phyloP scores from a whole-genome alignment of 1,139 yeast species.

The Kurtzmaniella natalensis region DNA sequence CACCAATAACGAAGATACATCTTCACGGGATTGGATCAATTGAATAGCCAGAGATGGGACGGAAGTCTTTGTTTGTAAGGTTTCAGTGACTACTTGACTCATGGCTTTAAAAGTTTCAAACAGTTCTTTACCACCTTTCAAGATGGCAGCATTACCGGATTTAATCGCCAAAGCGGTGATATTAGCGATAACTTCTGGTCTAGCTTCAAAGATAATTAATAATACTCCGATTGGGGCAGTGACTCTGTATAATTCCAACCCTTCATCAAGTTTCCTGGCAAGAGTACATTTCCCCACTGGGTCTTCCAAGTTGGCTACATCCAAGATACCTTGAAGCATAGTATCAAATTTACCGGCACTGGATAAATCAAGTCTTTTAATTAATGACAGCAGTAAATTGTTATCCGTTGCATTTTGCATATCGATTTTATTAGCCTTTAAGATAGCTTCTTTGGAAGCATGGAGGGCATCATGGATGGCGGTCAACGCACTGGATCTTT shows the following conservation, averaged over 20 bases:
- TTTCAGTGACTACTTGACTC: slow-evolving; percentile 64
- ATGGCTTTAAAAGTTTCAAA: slow-evolving; percentile 77
- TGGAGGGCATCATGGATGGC: slow-evolving; percentile 67
- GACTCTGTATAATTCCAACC: slow-evolving; percentile 71
- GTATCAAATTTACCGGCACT: slow-evolving; percentile 82
- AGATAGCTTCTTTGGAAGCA: slow-evolving; percentile 53
- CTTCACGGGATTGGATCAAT: slow-evolving; percentile 82
- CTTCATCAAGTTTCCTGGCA: slow-evolving; percentile 83
- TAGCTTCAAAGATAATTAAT: slow-evolving; percentile 87
- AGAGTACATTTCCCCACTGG: slow-evolving; percentile 85
- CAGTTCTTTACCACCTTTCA: slow-evolving; percentile 97
- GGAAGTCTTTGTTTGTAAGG: slow-evolving; percentile 52
- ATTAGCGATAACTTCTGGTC: slow-evolving; percentile 98
- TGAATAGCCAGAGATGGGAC: slow-evolving; percentile 83
- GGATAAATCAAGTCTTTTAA: slow-evolving; percentile 80
- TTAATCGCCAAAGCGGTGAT: slow-evolving; percentile 93
- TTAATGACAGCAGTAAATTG: slow-evolving; percentile 61
- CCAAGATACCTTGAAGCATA: slow-evolving; percentile 92
- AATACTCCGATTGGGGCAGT: slow-evolving; percentile 95
- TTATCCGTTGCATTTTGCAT: slow-evolving; percentile 61
- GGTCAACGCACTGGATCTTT: slow-evolving; percentile 69
- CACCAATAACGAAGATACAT: slow-evolving; percentile 74
- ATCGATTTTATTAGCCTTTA: slow-evolving; percentile 72
- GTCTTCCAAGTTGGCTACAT: slow-evolving; percentile 83
- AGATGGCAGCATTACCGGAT: slow-evolving; percentile 91